Base-by-base conservation (phyloP, 805 yeast species). In the Yarrowia sp. region DNA sequence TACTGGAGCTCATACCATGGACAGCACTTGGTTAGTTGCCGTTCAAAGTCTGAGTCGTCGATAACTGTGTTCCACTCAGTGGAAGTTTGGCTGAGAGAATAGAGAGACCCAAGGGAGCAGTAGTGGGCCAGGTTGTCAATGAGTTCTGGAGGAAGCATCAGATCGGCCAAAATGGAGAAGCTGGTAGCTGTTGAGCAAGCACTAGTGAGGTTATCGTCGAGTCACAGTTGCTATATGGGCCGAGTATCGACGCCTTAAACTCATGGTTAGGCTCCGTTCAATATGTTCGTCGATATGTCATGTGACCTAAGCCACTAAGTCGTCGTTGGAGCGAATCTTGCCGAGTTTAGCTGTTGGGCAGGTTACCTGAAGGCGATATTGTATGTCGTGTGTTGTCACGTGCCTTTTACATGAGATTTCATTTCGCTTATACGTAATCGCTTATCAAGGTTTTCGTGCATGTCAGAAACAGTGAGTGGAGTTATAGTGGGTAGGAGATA, bases 361-460 rank as follows among this genome's bases (percentile, higher is more conserved):
- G 40, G 8, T 11, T 38, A 4, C 12, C 40, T 10, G 40, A 38
- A 38, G 40, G 40, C 40, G 40, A n/a, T 35, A 36, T 35, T 16
- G 11, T 16, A 2, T 35, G 41, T 11, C 42, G 55, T 35, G 10
- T 16, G 8, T 7, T 2, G 43, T 52, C 59, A 53, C 59, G 59
- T 53, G 45, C 11, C 12, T 3, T 32, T 19, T 53, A 53, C 59
- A 53, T 53, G 45, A 38, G 38, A 38, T 38, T 53, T 53, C 59
- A 53, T 53, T 22, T 53, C 59, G 59, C 59, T 53, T 38, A 53
- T 52, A 53, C 45, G 32, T 36, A 35, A 36, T 53, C 59, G 59
- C 59, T 53, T 53, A 53, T 53, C 59, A 53, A 53, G 59, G 59
- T 53, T 53, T 53, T 9, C 4, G 14, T 53, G 59, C 59, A 53